Conservation (phyloP, 805 yeast genomes). For the Saccharomycopsis sp. region DNA sequence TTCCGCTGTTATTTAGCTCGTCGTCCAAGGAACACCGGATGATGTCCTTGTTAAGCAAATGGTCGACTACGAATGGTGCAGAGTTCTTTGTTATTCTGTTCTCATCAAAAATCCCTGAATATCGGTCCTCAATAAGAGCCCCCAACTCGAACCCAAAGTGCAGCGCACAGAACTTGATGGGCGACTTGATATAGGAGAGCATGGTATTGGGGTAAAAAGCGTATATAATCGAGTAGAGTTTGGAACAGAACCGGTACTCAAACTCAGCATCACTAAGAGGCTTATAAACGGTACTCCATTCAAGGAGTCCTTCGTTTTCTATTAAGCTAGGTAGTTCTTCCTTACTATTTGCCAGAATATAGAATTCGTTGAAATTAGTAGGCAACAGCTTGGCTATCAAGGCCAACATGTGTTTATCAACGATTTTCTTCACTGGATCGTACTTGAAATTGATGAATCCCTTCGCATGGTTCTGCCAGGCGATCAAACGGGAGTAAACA, state of each 20-base stretch:
- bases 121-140: slow-evolving; percentile 7
- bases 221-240: slow-evolving; percentile 14
- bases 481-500: slow-evolving; percentile 11
- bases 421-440: not conserved
- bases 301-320: not conserved
- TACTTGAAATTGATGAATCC: slow-evolving; percentile 8
- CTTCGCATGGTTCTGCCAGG: slow-evolving; percentile 14
- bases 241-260: slow-evolving; percentile 5
- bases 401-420: not conserved
- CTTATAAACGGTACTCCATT: slow-evolving; percentile 9
- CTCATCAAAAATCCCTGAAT: slow-evolving; percentile 12
- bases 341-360: not conserved
- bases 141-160: slow-evolving; percentile 6
- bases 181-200: slow-evolving; percentile 9
- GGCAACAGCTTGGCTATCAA: not conserved
- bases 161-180: slow-evolving; percentile 8
- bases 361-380: not conserved
- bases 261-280: slow-evolving; percentile 1
- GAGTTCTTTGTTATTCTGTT: slow-evolving; percentile 11
- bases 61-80: slow-evolving; percentile 4
- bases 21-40: slow-evolving; percentile 11
- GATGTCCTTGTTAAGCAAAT: slow-evolving; percentile 14
- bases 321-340: not conserved
- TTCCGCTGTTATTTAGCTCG: slow-evolving; percentile 5
- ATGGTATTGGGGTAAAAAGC: slow-evolving; percentile 18